Evolutionary conservation across 176 grass and related monocot species (phyloP).

Genomic region (Zoysia japonica): DNA sequence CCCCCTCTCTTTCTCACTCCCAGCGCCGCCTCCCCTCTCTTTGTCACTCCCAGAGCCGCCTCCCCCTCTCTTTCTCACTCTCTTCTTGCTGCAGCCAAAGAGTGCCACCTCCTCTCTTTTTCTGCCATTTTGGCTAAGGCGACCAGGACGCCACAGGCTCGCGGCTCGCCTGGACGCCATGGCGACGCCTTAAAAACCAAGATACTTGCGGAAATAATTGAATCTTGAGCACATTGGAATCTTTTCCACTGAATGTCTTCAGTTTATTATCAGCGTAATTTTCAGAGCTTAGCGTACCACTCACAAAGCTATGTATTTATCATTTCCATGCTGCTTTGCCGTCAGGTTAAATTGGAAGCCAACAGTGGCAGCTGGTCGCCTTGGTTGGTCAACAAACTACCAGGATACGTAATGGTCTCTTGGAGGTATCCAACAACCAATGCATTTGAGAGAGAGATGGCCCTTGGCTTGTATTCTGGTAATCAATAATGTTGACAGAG

Average conservation of each 20-base stretch:
- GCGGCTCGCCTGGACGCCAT: slow-evolving; percentile 32
- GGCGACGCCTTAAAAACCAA: no score
- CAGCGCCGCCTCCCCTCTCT: no score
- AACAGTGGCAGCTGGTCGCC: slow-evolving; percentile 59
- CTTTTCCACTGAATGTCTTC: no score
- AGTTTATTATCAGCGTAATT: slow-evolving; percentile 37
- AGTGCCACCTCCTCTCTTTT: no score
- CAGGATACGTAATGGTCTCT: slow-evolving; percentile 85
- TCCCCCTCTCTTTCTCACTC: no score
- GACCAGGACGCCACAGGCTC: slow-evolving; percentile 74
- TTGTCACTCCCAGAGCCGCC: no score
- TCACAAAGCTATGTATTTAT: slow-evolving; percentile 67
- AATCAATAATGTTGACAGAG: slow-evolving; percentile 60
- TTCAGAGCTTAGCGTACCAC: slow-evolving; percentile 66
- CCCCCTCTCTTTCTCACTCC: no score
- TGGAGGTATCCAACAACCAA: slow-evolving; percentile 65
- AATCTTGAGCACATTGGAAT: no score
- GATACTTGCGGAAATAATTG: no score
- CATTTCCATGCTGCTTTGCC: slow-evolving; percentile 59
- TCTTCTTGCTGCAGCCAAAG: no score
- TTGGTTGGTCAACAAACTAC: slow-evolving; percentile 76
- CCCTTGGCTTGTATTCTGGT: slow-evolving; percentile 73
- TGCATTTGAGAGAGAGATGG: slow-evolving; percentile 79
- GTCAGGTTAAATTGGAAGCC: slow-evolving; percentile 86
- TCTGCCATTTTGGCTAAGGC: no score